These are phyloP conservation scores for Lepidium africanum DNA, from an alignment of 345 rosid genomes.

Conservation along the genomic window DNA sequence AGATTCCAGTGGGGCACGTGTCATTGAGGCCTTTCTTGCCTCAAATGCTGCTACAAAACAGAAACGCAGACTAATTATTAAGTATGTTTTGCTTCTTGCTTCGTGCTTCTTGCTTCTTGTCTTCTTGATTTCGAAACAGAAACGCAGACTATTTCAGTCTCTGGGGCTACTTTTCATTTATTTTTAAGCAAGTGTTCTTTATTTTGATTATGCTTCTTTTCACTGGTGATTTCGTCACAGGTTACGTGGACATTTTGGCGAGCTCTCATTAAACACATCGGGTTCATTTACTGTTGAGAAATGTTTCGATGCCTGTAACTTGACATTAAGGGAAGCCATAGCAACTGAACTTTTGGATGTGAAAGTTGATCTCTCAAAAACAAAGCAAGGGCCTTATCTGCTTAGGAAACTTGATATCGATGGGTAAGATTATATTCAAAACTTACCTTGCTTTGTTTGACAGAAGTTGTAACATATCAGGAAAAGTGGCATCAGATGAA, in stretches of 20 bases:
- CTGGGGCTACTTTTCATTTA: neutral
- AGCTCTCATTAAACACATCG: slow-evolving; percentile 57
- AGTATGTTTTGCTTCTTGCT: slow-evolving; percentile 41
- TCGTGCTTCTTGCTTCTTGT: slow-evolving; percentile 4
- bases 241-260: slow-evolving; percentile 78
- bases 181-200: neutral
- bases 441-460: neutral
- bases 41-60: slow-evolving; percentile 67
- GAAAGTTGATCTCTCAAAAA: slow-evolving; percentile 51
- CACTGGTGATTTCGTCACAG: slow-evolving; percentile 29
- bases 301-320: slow-evolving; percentile 64
- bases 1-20: slow-evolving; percentile 80
- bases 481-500: neutral
- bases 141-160: slow-evolving; percentile 39
- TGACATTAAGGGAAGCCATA: slow-evolving; percentile 63
- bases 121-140: slow-evolving; percentile 36
- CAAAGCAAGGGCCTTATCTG: slow-evolving; percentile 81
- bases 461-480: neutral
- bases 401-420: slow-evolving; percentile 71
- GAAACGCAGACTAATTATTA: slow-evolving; percentile 60
- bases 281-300: slow-evolving; percentile 86
- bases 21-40: slow-evolving; percentile 75
- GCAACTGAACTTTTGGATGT: slow-evolving; percentile 63
- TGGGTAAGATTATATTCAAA: slow-evolving; percentile 46
- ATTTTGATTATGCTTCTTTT: slow-evolving; percentile 2